phyloP scores from a whole-genome alignment of 768 basidiomycete genomes.

The Leucosporidium scottii region DNA sequence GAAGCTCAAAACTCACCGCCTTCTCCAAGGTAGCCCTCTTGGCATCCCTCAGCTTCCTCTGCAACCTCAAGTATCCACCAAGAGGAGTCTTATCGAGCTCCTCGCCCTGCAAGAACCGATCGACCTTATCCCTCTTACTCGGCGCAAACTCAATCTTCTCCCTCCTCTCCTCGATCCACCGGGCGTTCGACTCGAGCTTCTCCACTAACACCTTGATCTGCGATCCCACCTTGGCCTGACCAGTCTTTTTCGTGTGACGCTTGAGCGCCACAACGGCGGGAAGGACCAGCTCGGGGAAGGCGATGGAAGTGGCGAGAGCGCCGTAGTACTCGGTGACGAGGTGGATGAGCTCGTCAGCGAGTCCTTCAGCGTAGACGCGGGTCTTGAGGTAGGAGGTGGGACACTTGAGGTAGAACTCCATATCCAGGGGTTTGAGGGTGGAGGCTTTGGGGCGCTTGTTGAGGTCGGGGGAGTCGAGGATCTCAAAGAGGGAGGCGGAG shows the following conservation, averaged over 20 bases:
- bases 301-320: slow-evolving; percentile 69
- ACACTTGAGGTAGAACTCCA: slow-evolving; percentile 76
- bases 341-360: slow-evolving; percentile 73
- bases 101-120: slow-evolving; percentile 52
- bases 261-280: slow-evolving; percentile 67
- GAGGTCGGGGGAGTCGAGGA: slow-evolving; percentile 67
- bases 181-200: slow-evolving; percentile 72
- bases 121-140: slow-evolving; percentile 59
- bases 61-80: slow-evolving; percentile 57
- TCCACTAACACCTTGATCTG: slow-evolving; percentile 71
- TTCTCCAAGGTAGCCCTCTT: slow-evolving; percentile 44
- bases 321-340: slow-evolving; percentile 76
- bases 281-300: slow-evolving; percentile 85
- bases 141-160: slow-evolving; percentile 69
- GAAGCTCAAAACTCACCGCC: slow-evolving; percentile 2
- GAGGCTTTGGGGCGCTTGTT: slow-evolving; percentile 69
- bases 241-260: slow-evolving; percentile 61
- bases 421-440: slow-evolving; percentile 79
- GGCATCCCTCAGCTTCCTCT: slow-evolving; percentile 66
- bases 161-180: slow-evolving; percentile 68
- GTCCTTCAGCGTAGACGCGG: slow-evolving; percentile 69
- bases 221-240: slow-evolving; percentile 42
- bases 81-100: slow-evolving; percentile 64
- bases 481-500: slow-evolving; percentile 75
- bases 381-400: slow-evolving; percentile 86